A percentile compares a stretch with the other conserved stretches of the same genome.
phyloP scores from a whole-genome alignment of 805 yeast species.

The Metschnikowia orientalis region DNA sequence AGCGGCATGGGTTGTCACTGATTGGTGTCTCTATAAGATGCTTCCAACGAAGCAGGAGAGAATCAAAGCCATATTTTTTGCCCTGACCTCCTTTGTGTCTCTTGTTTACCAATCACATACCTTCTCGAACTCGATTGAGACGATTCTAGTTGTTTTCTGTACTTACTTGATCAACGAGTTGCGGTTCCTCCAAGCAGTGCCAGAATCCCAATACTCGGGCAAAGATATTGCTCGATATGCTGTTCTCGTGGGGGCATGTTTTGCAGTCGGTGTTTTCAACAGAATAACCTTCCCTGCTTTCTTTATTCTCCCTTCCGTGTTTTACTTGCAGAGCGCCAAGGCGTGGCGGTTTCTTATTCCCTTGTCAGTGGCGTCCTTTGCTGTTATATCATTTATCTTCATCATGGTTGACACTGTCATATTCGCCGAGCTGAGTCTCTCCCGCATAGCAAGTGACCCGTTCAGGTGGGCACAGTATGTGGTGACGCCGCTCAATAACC shows the following conservation, averaged over 20 bases:
- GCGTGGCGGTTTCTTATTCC: slow-evolving; percentile 33
- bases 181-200: slow-evolving; percentile 19
- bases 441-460: slow-evolving; percentile 10
- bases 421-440: slow-evolving; percentile 21
- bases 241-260: slow-evolving; percentile 22
- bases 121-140: slow-evolving; percentile 85
- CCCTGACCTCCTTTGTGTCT: slow-evolving; percentile 63
- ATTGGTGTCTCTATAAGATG: slow-evolving; percentile 43
- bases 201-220: slow-evolving; percentile 7
- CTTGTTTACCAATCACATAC: slow-evolving; percentile 80
- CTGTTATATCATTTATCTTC: slow-evolving; percentile 30
- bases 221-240: slow-evolving; percentile 38
- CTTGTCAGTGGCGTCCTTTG: slow-evolving; percentile 25
- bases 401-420: slow-evolving; percentile 53
- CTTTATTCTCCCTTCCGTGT: slow-evolving; percentile 57
- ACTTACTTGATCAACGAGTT: slow-evolving; percentile 48
- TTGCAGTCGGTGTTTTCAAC: slow-evolving; percentile 73
- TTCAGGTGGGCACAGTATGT: slow-evolving; percentile 29
- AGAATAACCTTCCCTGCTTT: slow-evolving; percentile 80
- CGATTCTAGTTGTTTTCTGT: slow-evolving; percentile 47
- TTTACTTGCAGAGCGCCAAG: slow-evolving; percentile 41
- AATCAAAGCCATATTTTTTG: slow-evolving; percentile 44
- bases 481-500: slow-evolving; percentile 73
- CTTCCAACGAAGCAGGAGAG: slow-evolving; percentile 48
- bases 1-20: slow-evolving; percentile 34